A percentile compares a stretch with the other conserved stretches of the same genome.
Conservation (phyloP, 441 rosid species). For the Mallotus repandus region DNA sequence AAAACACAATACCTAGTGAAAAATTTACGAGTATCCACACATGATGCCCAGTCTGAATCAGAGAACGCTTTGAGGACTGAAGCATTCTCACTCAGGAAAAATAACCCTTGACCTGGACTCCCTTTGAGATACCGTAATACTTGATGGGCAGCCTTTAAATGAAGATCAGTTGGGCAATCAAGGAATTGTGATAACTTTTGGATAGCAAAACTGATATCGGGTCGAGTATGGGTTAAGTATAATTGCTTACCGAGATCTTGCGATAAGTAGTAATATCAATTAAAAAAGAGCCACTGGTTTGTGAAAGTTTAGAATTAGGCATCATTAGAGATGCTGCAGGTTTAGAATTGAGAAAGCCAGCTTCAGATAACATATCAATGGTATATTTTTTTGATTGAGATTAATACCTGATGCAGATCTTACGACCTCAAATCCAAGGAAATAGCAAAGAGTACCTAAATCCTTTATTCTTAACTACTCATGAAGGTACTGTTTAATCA, state of each 20-base stretch:
- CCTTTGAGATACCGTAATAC: not conserved
- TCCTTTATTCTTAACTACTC: not conserved
- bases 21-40: not conserved
- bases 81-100: not conserved
- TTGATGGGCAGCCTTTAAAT: not conserved
- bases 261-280: not conserved
- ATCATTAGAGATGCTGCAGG: not conserved
- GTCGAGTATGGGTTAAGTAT: not conserved
- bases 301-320: fast-evolving
- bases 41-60: not conserved
- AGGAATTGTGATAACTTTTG: not conserved
- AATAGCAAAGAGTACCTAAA: not conserved
- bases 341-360: not conserved
- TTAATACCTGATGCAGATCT: not conserved
- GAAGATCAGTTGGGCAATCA: not conserved
- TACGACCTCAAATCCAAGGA: not conserved
- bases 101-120: not conserved
- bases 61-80: not conserved
- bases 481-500: not conserved
- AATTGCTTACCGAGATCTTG: not conserved
- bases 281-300: not conserved
- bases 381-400: not conserved
- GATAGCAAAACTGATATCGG: not conserved
- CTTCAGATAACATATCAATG: not conserved
- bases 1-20: not conserved